These are phyloP conservation scores for Clitoria ternatea DNA, from an alignment of 306 rosid species.

Conservation along the genomic window DNA sequence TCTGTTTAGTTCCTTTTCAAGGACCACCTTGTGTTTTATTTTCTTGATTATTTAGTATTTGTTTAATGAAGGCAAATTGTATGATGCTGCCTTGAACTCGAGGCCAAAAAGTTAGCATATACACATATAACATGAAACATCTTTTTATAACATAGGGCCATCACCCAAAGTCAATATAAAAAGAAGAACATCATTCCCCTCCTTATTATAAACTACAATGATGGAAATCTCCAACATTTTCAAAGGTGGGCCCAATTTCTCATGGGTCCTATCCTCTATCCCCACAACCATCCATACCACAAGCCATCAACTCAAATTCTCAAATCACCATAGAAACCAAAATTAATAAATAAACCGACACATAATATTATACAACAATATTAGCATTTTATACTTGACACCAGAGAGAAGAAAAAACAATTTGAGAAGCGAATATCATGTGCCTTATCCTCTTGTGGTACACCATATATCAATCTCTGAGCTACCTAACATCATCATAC, in stretches of 20 bases:
- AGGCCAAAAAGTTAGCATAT: constrained; percentile 24
- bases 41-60: neutral
- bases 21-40: neutral
- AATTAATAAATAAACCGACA: neutral
- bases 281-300: neutral
- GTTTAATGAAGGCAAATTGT: neutral
- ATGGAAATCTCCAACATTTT: constrained; percentile 36
- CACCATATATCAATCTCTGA: constrained; percentile 12
- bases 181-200: constrained; percentile 45
- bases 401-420: neutral
- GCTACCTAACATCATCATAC: constrained; percentile 26
- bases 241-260: constrained; percentile 29
- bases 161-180: constrained; percentile 50
- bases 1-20: neutral
- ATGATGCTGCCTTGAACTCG: neutral
- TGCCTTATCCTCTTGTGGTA: neutral
- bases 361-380: neutral
- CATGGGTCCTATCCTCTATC: constrained; percentile 24
- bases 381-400: neutral
- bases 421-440: constrained; percentile 15
- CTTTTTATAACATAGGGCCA: constrained; percentile 2
- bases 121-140: constrained; percentile 32
- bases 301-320: constrained; percentile 1
- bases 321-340: neutral
- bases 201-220: constrained; percentile 31